Conservation (phyloP, 768 basidiomycete genomes). For the Pleurotus tuber-regium region DNA sequence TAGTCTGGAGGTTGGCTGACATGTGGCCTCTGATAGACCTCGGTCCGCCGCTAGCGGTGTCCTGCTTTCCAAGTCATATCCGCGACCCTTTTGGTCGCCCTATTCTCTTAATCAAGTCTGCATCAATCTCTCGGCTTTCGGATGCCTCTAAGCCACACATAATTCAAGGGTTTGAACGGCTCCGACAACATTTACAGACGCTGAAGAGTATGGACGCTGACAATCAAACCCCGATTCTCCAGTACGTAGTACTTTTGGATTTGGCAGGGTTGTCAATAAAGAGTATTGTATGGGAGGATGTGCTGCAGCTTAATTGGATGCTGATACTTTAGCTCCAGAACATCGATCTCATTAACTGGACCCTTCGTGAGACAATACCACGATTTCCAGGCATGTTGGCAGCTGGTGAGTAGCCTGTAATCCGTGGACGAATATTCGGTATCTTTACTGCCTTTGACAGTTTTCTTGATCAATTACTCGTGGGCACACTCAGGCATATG, state of each 20-base stretch:
- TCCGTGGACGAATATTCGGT: conserved; percentile 11
- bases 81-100: conserved; percentile 67
- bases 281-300: conserved; percentile 43
- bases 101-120: conserved; percentile 52
- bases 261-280: conserved; percentile 54
- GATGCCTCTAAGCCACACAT: conserved; percentile 40
- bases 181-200: conserved; percentile 53
- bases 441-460: conserved; percentile 28
- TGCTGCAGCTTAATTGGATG: conserved; percentile 6
- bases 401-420: conserved; percentile 44
- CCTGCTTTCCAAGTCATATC: conserved; percentile 51
- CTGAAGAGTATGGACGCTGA: conserved; percentile 36
- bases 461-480: conserved; percentile 71
- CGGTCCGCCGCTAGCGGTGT: conserved; percentile 35
- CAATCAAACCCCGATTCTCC: conserved; percentile 44
- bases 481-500: conserved; percentile 72
- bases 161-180: conserved; percentile 50
- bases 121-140: conserved; percentile 29
- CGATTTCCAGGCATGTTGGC: conserved; percentile 76
- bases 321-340: conserved; percentile 34
- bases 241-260: conserved; percentile 70
- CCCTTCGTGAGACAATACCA: conserved; percentile 62
- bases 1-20: conserved; percentile 55
- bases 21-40: conserved; percentile 34
- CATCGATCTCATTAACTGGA: conserved; percentile 63